phyloP scores from a whole-genome alignment of 768 basidiomycete species.

The Pulveroboletus sp. region DNA sequence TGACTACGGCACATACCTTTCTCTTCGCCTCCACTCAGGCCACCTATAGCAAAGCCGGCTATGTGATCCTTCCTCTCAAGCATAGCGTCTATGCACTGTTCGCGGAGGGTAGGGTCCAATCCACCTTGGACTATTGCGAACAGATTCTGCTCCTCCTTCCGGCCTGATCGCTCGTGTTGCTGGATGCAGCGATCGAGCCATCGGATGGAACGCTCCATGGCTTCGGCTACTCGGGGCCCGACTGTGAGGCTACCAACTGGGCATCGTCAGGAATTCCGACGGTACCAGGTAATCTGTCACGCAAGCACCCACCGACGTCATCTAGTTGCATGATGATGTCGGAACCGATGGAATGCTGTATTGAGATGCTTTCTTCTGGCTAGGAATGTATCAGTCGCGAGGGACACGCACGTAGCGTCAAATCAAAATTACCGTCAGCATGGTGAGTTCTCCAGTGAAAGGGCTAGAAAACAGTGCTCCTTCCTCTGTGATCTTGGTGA shows the following conservation, averaged over 20 bases:
- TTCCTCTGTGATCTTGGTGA: constrained; percentile 83
- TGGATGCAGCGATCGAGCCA: constrained; percentile 90
- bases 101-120: constrained; percentile 64
- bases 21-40: constrained; percentile 86
- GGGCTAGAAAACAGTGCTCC: constrained; percentile 83
- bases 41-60: constrained; percentile 90
- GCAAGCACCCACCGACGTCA: constrained; percentile 66
- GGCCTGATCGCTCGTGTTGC: constrained; percentile 66
- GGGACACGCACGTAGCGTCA: not conserved
- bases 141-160: constrained; percentile 66
- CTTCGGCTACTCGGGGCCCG: constrained; percentile 79
- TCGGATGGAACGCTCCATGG: constrained; percentile 82
- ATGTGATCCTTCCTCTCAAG: constrained; percentile 67
- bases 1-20: constrained; percentile 53
- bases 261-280: constrained; percentile 1
- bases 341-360: constrained; percentile 86
- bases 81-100: constrained; percentile 80
- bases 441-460: constrained; percentile 82
- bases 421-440: constrained; percentile 76
- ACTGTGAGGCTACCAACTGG: constrained; percentile 76
- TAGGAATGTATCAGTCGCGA: constrained; percentile 27
- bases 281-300: not conserved
- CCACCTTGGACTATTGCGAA: constrained; percentile 94
- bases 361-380: constrained; percentile 89
- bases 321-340: constrained; percentile 96